Base-by-base conservation (phyloP, 306 rosid genomes). In the Quercus agrifolia region DNA sequence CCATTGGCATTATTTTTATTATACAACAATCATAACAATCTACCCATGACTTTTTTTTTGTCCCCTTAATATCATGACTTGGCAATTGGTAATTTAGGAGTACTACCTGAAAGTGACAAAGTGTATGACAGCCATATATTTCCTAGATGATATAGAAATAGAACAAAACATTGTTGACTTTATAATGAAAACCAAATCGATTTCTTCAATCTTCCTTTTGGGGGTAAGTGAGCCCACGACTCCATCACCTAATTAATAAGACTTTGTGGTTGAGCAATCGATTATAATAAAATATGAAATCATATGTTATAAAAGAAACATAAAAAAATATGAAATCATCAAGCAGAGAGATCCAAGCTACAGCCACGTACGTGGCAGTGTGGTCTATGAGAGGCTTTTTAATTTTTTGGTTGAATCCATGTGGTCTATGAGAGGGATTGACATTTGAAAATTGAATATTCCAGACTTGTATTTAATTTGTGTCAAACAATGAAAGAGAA, bases 161-260 rank as follows among this genome's bases (percentile, higher is more conserved):
- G 46, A 38, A 41, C 46, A 41, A 38, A 41, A 8, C 41, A 35
- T 35, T 35, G 8, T 35, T 35, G 6, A 6, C 41, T 59, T 56
- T 27, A 63, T 58, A 21, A 59, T 21, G 23, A 59, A 38, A 46
- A 46, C 14, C 52, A 46, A 73, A 15, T 69, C 54, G 3, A 13
- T 19, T n/a, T 35, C 5, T 49, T 63, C 28, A 28, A 41, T 41
- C 38, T 54, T 52, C 23, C 74, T 67, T 54, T 6, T 1, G 12
- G 33, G 33, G 21, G 80, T 69, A 70, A 76, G 67, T 75, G 80
- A 81, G 31, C 19, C 67, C 84, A 69, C 67, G 67, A 58, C 54
- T 71, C 52, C 35, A 28, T 23, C 61, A 64, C 46, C 59, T 41
- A 41, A 41, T 41, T 38, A 41, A 41, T 41, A 61, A 23, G 28